These are phyloP conservation scores for Lenzites betulinus DNA, from an alignment of 768 basidiomycete species.

Conservation along the genomic window DNA sequence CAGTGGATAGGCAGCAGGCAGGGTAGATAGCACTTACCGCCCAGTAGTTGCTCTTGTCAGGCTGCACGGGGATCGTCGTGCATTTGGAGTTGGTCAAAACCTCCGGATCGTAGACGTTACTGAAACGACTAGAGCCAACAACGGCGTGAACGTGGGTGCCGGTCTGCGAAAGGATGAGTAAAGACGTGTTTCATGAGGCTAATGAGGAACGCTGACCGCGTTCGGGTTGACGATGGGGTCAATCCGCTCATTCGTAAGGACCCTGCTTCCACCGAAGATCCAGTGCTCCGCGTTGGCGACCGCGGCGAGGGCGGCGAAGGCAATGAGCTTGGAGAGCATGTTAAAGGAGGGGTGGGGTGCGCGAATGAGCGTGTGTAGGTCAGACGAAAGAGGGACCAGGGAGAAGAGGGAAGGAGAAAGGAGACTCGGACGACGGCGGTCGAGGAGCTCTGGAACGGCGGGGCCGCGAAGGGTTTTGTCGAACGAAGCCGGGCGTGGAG, in stretches of 20 bases:
- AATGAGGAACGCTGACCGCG: neutral
- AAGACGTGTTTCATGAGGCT: neutral
- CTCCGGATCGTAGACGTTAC: conserved; percentile 12
- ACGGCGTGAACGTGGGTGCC: conserved; percentile 22
- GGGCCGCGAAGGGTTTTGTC: conserved; percentile 7
- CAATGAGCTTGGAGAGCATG: conserved; percentile 16
- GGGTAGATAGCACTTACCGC: conserved; percentile 15
- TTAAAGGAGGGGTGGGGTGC: conserved; percentile 5
- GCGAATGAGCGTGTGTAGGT: conserved; percentile 14
- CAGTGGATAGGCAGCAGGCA: neutral
- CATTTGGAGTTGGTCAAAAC: conserved; percentile 17
- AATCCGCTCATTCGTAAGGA: conserved; percentile 15
- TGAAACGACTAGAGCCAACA: conserved; percentile 20
- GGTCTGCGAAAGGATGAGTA: neutral
- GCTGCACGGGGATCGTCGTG: conserved; percentile 24
- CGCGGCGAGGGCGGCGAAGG: conserved; percentile 16
- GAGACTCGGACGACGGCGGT: conserved; percentile 6
- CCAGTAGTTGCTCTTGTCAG: conserved; percentile 31
- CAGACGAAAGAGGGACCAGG: conserved; percentile 7
- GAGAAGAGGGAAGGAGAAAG: neutral
- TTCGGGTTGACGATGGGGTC: conserved; percentile 18
- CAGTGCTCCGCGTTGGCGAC: conserved; percentile 21
- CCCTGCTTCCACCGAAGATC: conserved; percentile 22
- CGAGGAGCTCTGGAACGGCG: conserved; percentile 3
- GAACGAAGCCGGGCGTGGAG: neutral